These are phyloP conservation scores for Naematelia aurantialba DNA, from an alignment of 768 basidiomycete species.

Conservation along the genomic window DNA sequence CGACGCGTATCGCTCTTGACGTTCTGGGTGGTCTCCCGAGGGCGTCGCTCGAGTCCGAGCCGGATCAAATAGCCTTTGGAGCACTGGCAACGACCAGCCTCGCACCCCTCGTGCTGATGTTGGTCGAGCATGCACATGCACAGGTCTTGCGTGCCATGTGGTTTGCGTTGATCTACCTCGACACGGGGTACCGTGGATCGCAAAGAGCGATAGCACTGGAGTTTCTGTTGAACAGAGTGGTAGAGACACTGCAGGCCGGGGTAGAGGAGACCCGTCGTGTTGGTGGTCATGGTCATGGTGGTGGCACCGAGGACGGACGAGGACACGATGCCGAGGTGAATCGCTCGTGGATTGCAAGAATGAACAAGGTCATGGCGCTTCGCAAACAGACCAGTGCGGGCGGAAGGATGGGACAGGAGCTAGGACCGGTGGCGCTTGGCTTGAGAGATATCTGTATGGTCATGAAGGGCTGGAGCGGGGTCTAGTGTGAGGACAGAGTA, in stretches of 20 bases:
- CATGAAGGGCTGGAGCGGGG: not conserved
- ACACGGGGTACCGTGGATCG: conserved; percentile 3
- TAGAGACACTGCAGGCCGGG: conserved; percentile 1
- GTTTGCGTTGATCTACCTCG: conserved; percentile 9
- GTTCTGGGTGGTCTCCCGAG: too few species aligned
- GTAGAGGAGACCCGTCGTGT: too few species aligned
- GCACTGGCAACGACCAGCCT: conserved; percentile 8
- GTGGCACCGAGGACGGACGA: too few species aligned
- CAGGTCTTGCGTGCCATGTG: conserved; percentile 7
- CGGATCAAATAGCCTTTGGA: conserved; percentile 8
- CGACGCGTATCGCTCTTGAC: not conserved
- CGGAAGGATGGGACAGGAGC: not conserved
- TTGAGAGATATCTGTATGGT: not conserved
- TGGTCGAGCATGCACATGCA: conserved; percentile 7
- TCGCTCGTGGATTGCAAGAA: not conserved
- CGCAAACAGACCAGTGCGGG: too few species aligned
- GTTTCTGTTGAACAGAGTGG: conserved; percentile 7
- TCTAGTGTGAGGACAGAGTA: too few species aligned
- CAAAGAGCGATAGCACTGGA: conserved; percentile 9
- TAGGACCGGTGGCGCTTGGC: not conserved
- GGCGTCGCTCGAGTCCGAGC: not conserved
- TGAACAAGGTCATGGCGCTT: not conserved
- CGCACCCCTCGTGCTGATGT: conserved; percentile 6
- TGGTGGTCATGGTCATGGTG: too few species aligned
- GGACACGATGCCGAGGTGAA: not conserved